Evolutionary conservation across 2,329 filamentous ascomycete genomes (phyloP), one percentile per base, ranked within the genome.

Genomic region (Clarireedia monteithiana): DNA sequence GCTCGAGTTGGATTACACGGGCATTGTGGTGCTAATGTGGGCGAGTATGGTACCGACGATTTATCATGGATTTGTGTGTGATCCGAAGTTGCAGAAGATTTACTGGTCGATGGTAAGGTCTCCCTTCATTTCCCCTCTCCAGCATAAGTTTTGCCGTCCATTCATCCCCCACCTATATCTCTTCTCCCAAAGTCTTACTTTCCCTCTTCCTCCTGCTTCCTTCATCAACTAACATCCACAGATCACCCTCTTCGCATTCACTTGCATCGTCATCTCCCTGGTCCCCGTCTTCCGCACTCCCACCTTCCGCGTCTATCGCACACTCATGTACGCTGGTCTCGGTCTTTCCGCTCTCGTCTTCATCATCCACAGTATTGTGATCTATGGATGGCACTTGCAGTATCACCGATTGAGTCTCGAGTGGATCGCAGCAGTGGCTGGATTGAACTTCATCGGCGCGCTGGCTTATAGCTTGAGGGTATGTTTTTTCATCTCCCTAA

Each of bases 31-130:
- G 24, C 64, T 72, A 39, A 75, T 71, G 42, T 62, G 71, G 48
- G 71, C 69, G 6, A 68, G 67, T n/a, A 73, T 72, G 40, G 59
- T 73, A 12, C 69, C 70, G n/a, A 71, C 67, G 0, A 61, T 74
- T 30, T 75, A 75, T 56, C 67, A 73, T 44, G 65, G 68, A 5
- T 75, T 75, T 56, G 74, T 71, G 58, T 74, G 71, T 58, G 70
- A 73, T 58, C 64, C 63, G 23, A 30, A 47, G 12, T 57, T 71
- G 30, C 66, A 68, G 45, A 66, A 54, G 12, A 48, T 68, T 6
- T 73, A 74, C 59, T 72, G 68, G 62, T 53, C 59, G 12, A 66
- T 73, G 64, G 70, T 74, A 15, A 39, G 58, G 72, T 57, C 59
- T 27, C 26, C 66, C 34, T 63, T 59, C 20, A 20, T 20, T 20